Evolutionary conservation across 2,329 filamentous ascomycete species (phyloP).

Genomic region (Samsoniella hepiali): DNA sequence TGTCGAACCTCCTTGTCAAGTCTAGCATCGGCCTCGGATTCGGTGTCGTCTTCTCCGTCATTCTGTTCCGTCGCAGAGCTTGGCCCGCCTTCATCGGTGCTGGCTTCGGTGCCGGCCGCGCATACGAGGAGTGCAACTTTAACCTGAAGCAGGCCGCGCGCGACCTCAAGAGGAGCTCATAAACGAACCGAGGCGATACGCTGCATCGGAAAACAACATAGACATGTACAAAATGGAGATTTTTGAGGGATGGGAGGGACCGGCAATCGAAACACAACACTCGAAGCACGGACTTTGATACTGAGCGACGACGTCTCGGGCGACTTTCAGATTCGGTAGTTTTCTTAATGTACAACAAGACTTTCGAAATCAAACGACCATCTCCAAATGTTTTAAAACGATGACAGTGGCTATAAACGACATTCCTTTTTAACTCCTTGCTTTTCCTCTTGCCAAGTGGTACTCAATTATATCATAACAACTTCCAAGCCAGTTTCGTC

Average conservation of each 20-base stretch:
- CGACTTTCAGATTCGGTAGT: conserved; percentile 16
- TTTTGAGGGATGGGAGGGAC: conserved; percentile 6
- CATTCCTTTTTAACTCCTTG: conserved; percentile 8
- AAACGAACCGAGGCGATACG: conserved; percentile 22
- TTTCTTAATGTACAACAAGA: conserved; percentile 20
- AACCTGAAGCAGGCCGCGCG: conserved; percentile 61
- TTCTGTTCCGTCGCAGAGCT: conserved; percentile 95
- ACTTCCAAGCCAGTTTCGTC: conserved; percentile 11
- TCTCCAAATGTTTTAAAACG: conserved; percentile 2
- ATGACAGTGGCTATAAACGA: conserved; percentile 8
- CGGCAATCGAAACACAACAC: conserved; percentile 5
- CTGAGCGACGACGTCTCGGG: conserved; percentile 2
- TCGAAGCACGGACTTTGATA: conserved; percentile 2
- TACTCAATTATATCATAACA: conserved; percentile 15
- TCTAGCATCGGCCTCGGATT: conserved; percentile 94
- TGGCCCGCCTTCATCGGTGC: conserved; percentile 92
- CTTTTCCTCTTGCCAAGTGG: not conserved
- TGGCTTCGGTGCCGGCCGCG: conserved; percentile 92
- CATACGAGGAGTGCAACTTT: conserved; percentile 97
- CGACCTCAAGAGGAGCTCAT: conserved; percentile 52
- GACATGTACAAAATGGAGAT: conserved; percentile 27
- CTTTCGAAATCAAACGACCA: conserved; percentile 13
- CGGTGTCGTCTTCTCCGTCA: conserved; percentile 96
- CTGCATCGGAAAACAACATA: conserved; percentile 18
- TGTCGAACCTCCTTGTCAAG: conserved; percentile 96